Evolutionary conservation across 2,329 filamentous ascomycete species (phyloP), one percentile per base, ranked within the genome.

Genomic region (Aureobasidium vineae): DNA sequence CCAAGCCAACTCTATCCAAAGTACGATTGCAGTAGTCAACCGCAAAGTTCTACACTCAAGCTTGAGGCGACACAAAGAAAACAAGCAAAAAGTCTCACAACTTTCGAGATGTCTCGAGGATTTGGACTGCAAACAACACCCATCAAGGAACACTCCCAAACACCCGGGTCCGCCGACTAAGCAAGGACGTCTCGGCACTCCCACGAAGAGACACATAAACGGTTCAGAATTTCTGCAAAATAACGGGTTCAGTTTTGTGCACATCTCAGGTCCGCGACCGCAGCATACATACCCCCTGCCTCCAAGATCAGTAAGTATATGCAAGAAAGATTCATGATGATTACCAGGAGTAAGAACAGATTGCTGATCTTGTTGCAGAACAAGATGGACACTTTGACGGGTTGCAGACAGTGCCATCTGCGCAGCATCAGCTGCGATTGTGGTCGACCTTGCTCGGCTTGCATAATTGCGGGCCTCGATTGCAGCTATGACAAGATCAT

Each of bases 331-430:
- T 28, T 15, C 1, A 21, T 28, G 13, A 59, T 45, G 54, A 59
- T 59, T 6, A 59, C 54, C 54, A 59, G 54, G 26, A 59, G 54
- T 38, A 59, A 45, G 19, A 59, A 26, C 26, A 59, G 16, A 23
- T 13, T 40, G n/a, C 54, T 59, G 21, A 59, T 38, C 0, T 19
- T 31, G 2, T 1, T 8, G 23, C 40, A 40, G 33, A 13, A 45
- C 21, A 56, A 41, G 21, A 56, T 56, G 53, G 21, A 5, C 8
- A 4, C 13, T 3, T 13, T 56, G 21, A 8, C 10, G n/a, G 40
- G 52, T 15, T 56, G 53, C 53, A 40, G 33, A 10, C 19, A 56
- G 5, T 56, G 53, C 36, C 36, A 56, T 5, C 15, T 56, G n/a
- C 36, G 38, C 53, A 23, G 36, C 31, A 4, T 26, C 33, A 26